phyloP scores from a whole-genome alignment of 768 basidiomycete species.

The Mycena latifolia region DNA sequence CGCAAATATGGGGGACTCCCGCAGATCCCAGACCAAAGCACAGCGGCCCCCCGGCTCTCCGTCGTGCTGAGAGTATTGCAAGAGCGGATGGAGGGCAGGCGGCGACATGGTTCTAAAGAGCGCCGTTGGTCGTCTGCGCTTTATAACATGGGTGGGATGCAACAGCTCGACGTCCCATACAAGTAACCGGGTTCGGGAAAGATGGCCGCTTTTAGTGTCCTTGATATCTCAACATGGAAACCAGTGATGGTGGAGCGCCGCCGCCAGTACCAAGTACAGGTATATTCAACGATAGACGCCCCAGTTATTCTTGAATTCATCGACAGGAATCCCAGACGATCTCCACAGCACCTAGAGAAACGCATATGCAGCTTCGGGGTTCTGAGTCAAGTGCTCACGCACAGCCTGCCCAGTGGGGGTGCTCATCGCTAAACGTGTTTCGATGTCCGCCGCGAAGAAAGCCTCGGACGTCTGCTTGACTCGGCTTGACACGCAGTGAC shows the following conservation, averaged over 20 bases:
- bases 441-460: not conserved
- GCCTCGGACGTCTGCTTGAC: constrained; percentile 16
- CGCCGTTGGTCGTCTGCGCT: not conserved
- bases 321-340: too few species aligned
- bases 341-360: too few species aligned
- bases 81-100: constrained; percentile 49
- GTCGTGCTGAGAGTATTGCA: constrained; percentile 53
- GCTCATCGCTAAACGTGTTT: constrained; percentile 13
- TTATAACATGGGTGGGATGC: constrained; percentile 20
- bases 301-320: not conserved
- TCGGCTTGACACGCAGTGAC: constrained; percentile 25
- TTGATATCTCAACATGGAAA: constrained; percentile 27
- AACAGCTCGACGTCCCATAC: constrained; percentile 31
- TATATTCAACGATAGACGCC: constrained; percentile 9
- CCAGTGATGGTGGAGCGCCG: constrained; percentile 4
- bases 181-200: constrained; percentile 30
- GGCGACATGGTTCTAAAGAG: constrained; percentile 32
- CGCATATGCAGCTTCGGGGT: not conserved
- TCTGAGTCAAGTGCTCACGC: constrained; percentile 25
- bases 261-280: constrained; percentile 7
- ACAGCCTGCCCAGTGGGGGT: constrained; percentile 9
- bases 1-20: constrained; percentile 51
- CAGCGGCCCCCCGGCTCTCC: constrained; percentile 42
- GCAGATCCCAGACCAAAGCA: constrained; percentile 63
- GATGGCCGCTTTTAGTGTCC: constrained; percentile 20